Percentiles rank a stretch among this genome's conserved stretches.
Evolutionary conservation across 352 stramenopile genomes (phyloP).

Genomic region (Phytophthora pisi): DNA sequence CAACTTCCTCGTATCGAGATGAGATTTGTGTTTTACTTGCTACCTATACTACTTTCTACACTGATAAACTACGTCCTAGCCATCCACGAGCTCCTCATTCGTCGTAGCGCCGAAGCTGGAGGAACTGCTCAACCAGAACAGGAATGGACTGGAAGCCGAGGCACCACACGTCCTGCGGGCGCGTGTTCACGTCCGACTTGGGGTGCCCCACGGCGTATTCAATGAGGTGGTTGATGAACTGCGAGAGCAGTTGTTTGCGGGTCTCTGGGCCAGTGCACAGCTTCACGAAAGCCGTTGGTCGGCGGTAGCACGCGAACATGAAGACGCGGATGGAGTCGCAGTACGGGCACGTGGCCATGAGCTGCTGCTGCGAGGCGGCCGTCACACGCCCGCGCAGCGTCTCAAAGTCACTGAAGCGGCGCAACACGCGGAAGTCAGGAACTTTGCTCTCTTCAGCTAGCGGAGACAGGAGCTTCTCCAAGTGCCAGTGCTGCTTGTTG

Average conservation of each 20-base stretch:
- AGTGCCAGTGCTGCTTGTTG: neutral
- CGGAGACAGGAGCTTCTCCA: neutral
- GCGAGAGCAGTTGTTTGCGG: constrained; percentile 47
- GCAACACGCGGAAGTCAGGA: constrained; percentile 37
- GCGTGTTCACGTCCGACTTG: constrained; percentile 23
- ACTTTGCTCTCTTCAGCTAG: neutral
- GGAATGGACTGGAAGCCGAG: constrained; percentile 36
- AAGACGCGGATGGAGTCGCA: constrained; percentile 40
- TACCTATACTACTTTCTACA: constrained; percentile 6
- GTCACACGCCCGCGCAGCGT: constrained; percentile 29
- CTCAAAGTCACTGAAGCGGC: constrained; percentile 40
- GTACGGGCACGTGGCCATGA: constrained; percentile 30
- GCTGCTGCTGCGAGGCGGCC: constrained; percentile 26
- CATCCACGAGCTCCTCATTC: neutral
- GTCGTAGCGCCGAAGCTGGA: constrained; percentile 21
- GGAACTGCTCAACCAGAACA: constrained; percentile 37
- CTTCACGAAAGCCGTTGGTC: constrained; percentile 47
- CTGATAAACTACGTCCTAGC: constrained; percentile 8
- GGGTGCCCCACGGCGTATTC: constrained; percentile 34
- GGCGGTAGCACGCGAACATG: constrained; percentile 36
- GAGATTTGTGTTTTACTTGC: neutral
- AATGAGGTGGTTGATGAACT: constrained; percentile 45
- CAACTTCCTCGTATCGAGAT: neutral
- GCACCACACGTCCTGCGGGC: constrained; percentile 22
- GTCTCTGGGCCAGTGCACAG: constrained; percentile 29